A percentile compares a stretch with the other conserved stretches of the same genome.
These are phyloP conservation scores for Yamadazyma takamatsuzukensis DNA, from an alignment of 805 yeast genomes.

Conservation along the genomic window DNA sequence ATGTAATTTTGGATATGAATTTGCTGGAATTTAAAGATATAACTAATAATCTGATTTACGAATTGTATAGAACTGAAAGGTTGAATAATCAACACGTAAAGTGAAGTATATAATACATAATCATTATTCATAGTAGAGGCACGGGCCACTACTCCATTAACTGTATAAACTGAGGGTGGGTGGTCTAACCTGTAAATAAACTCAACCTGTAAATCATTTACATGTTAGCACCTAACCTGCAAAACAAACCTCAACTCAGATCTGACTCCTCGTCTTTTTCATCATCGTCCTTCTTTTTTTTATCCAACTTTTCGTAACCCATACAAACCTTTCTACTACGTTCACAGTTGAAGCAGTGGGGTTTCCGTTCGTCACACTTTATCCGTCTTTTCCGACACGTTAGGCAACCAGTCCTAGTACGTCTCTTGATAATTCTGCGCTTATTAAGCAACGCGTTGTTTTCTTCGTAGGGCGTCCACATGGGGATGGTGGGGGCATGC, in stretches of 20 bases:
- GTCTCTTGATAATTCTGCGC: conserved; percentile 47
- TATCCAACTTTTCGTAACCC: conserved; percentile 49
- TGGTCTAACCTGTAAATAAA: no score
- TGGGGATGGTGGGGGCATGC: conserved; percentile 2
- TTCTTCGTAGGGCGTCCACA: conserved; percentile 13
- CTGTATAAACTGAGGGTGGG: no score
- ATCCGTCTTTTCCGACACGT: conserved; percentile 70
- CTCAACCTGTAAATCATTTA: no score
- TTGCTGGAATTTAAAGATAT: conserved; percentile 11
- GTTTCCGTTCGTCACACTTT: conserved; percentile 74
- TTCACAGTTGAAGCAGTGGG: conserved; percentile 65
- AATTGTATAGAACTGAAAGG: conserved; percentile 13
- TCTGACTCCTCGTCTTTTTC: conserved; percentile 2
- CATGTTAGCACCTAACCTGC: no score
- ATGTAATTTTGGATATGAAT: conserved; percentile 8
- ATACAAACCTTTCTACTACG: conserved; percentile 60
- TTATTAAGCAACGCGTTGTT: conserved; percentile 18
- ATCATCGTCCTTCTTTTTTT: conserved; percentile 5
- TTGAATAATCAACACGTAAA: no score
- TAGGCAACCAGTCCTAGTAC: conserved; percentile 73
- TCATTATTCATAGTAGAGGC: no score
- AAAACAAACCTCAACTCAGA: no score
- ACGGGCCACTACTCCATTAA: no score
- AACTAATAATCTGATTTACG: conserved; percentile 13
- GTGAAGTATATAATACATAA: no score